A percentile compares a stretch with the other conserved stretches of the same genome.
Evolutionary conservation across 2,329 filamentous ascomycete species (phyloP).

Genomic region (Pseudomassariella vexata): DNA sequence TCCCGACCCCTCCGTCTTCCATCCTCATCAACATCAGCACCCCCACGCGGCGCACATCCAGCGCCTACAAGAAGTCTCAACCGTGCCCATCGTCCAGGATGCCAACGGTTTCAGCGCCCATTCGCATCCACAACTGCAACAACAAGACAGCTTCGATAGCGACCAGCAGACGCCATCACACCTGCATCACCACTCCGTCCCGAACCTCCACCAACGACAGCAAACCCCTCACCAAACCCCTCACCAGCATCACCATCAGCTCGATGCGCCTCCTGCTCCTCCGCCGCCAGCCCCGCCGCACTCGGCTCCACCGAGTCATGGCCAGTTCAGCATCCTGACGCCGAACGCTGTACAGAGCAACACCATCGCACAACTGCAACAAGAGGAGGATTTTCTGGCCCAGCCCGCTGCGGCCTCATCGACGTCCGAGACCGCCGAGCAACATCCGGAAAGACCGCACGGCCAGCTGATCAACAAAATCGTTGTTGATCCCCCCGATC

Average conservation of each 20-base stretch:
- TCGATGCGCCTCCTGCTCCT: conserved; percentile 12
- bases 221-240: conserved; percentile 15
- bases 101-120: conserved; percentile 15
- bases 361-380: conserved; percentile 25
- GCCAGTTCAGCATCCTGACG: conserved; percentile 41
- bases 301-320: conserved; percentile 19
- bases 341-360: conserved; percentile 25
- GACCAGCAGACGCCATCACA: conserved; percentile 23
- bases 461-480: conserved; percentile 51
- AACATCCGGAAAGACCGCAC: conserved; percentile 39
- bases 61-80: conserved; percentile 25
- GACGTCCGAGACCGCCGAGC: conserved; percentile 26
- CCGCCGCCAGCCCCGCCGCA: conserved; percentile 28
- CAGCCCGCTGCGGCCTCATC: conserved; percentile 13
- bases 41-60: conserved; percentile 28
- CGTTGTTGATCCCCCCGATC: conserved; percentile 60
- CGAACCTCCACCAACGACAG: conserved; percentile 10
- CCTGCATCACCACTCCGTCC: conserved; percentile 15
- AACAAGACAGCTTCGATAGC: conserved; percentile 25
- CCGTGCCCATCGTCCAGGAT: conserved; percentile 27
- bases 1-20: conserved; percentile 28
- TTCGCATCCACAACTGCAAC: conserved; percentile 3
- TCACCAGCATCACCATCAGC: conserved; percentile 16
- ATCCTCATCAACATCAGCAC: conserved; percentile 17
- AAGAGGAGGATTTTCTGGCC: conserved; percentile 30